Base-by-base conservation (phyloP, 176 grass and related monocot species). In the Paspalum notatum region DNA sequence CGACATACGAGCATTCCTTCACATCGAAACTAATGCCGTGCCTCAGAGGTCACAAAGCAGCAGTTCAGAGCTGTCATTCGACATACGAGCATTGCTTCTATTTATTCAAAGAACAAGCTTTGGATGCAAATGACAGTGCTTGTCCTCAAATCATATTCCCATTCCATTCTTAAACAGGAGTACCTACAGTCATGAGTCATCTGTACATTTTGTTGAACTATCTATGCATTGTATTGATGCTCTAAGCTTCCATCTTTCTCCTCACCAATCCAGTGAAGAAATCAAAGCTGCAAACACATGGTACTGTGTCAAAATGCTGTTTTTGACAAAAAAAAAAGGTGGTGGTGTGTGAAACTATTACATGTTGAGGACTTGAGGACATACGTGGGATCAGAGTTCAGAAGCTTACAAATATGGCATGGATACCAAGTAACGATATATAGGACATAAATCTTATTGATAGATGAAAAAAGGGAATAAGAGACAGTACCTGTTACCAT, bases 211-310 rank as follows among this genome's bases (percentile, higher is more conserved):
- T 79, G 51, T 24, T 76, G 62, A 56, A 2, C 27, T 80, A 45
- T 69, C 14, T 46, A 51, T 11, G 7, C 10, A 51, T 20, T 47
- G 39, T 69, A 75, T 39, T 38, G 37, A 17, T 39, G 1, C 27
- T 12, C 70, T 90, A 77, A 75, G 67, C 66, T 48, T 81, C 52
- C 53, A 99, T 86, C 71, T 93, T 99, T 74, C 88, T 95, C 82
- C 90, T 88, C 66, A 95, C 92, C 72, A 99, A 88, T 82, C 96
- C 92, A 62, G 71, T 88, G 69, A 99, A 99, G 87, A 99, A 99
- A 89, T 93, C 92, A 88, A 99, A 95, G 72, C 92, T 95, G 88
- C 82, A 88, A 71, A 84, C 53, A 47, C 39, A 75, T 71, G 8
- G 46, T 71, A 86, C 10, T 20, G 22, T 5, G 41, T 82, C 51